These are phyloP conservation scores for Coelastrella sp. DNA, from an alignment of 139 green algal species.

Conservation along the genomic window DNA sequence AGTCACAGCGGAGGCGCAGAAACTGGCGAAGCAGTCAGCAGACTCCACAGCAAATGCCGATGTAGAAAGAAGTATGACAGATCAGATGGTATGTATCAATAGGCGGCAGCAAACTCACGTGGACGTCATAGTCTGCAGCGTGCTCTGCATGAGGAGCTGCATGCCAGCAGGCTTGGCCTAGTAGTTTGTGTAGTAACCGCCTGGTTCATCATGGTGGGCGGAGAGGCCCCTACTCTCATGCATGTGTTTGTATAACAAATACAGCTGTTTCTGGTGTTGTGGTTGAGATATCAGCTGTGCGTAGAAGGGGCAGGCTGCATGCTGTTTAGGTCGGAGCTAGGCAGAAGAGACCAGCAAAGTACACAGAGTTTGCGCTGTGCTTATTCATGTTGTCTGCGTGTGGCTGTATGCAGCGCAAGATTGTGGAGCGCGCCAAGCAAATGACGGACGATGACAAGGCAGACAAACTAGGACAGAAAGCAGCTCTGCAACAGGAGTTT, in stretches of 20 bases:
- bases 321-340: no score
- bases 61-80: conserved; percentile 44
- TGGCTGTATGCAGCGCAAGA: conserved; percentile 45
- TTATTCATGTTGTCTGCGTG: neutral
- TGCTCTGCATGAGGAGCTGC: neutral
- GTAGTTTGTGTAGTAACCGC: no score
- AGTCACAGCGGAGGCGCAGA: conserved; percentile 44
- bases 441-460: conserved; percentile 55
- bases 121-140: neutral
- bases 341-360: no score
- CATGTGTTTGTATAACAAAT: no score
- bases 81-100: conserved; percentile 54
- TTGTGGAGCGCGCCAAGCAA: conserved; percentile 60
- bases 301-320: no score
- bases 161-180: neutral
- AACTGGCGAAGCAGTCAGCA: conserved; percentile 16
- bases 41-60: conserved; percentile 15
- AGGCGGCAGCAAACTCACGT: neutral
- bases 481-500: conserved; percentile 77
- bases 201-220: no score
- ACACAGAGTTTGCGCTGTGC: neutral
- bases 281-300: no score
- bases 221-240: no score
- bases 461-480: conserved; percentile 47
- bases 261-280: no score